Conservation (phyloP, 2,329 filamentous ascomycete genomes). For the Fusarium pininemorale region DNA sequence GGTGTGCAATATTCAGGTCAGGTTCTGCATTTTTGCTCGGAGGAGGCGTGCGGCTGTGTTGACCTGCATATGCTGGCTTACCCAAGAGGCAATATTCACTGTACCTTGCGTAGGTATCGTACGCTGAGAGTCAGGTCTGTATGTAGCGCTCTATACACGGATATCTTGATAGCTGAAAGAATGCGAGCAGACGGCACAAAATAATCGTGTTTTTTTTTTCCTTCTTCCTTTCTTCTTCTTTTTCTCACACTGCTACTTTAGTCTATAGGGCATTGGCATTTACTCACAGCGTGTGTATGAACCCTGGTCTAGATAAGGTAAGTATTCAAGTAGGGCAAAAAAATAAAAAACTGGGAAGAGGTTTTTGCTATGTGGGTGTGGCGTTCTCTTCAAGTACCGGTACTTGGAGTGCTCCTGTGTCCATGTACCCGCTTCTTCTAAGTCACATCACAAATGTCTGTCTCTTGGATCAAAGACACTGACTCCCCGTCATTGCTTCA, state of each 20-base stretch:
- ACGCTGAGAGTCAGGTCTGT: not conserved
- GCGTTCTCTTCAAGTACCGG: conserved; percentile 35
- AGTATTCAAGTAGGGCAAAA: not conserved
- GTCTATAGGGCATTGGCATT: conserved; percentile 6
- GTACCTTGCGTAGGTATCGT: not conserved
- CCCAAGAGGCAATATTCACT: conserved; percentile 21
- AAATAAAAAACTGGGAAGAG: conserved; percentile 11
- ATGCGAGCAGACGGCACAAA: conserved; percentile 13
- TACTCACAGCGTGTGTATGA: conserved; percentile 1
- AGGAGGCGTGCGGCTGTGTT: conserved; percentile 39
- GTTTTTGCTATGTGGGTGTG: conserved; percentile 18
- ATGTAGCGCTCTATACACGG: not conserved
- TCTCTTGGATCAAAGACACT: conserved; percentile 19
- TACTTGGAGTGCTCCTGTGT: conserved; percentile 25
- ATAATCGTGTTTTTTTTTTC: not conserved
- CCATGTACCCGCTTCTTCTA: conserved; percentile 22
- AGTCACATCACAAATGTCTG: not conserved
- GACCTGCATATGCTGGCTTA: conserved; percentile 35
- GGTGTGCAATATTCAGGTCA: conserved; percentile 10
- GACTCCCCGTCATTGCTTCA: conserved; percentile 11
- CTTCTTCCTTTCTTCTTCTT: not conserved
- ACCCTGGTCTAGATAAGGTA: conserved; percentile 15
- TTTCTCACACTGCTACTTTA: not conserved
- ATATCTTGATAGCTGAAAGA: conserved; percentile 14
- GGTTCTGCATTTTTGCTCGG: conserved; percentile 14